Evolutionary conservation across 2,329 filamentous ascomycete genomes (phyloP), one percentile per base, ranked within the genome.

Genomic region (Penicillium oxalicum): DNA sequence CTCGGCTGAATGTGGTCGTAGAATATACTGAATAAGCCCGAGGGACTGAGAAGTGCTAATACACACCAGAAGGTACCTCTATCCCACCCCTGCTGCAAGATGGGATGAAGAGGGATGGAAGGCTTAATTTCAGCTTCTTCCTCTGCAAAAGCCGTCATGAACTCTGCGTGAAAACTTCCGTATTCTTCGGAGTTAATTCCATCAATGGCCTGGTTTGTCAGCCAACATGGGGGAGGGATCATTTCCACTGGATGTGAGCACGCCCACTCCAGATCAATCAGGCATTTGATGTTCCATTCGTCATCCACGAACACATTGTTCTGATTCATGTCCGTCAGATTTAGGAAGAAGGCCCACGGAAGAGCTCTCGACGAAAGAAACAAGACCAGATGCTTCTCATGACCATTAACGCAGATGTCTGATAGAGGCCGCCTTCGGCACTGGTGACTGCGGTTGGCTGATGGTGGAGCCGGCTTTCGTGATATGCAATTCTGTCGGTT

Each of bases 261-360:
- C 13, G 55, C 49, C 61, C 57, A 64, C 44, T 64, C 61, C 0
- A 65, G 48, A 43, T 64, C 60, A 4, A 64, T 50, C 1, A 63
- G 27, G 28, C 36, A 59, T 4, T 25, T 59, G 28, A 64, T 55
- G 34, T 64, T 49, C 62, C 62, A 64, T 2, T 61, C 28, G 0
- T 53, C 42, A 41, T 63, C 56, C 12, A 64, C 58, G 32, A 61
- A 51, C 5, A 66, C 60, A 32, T 67, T 66, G 47, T 67, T 70
- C 44, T 59, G 60, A 45, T 74, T 65, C 2, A 75, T 49, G 53
- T 75, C 71, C 5, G 70, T 72, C 18, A 73, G 53, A 3, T 29
- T 57, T 40, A 63, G 55, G 39, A 64, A 45, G 49, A 70, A 73
- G 1, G 66, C 2, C 70, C 67, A n/a, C 59, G 52, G n/a, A 57